phyloP scores from a whole-genome alignment of 1,284 basidiomycete genomes.

The Irpex sp. region DNA sequence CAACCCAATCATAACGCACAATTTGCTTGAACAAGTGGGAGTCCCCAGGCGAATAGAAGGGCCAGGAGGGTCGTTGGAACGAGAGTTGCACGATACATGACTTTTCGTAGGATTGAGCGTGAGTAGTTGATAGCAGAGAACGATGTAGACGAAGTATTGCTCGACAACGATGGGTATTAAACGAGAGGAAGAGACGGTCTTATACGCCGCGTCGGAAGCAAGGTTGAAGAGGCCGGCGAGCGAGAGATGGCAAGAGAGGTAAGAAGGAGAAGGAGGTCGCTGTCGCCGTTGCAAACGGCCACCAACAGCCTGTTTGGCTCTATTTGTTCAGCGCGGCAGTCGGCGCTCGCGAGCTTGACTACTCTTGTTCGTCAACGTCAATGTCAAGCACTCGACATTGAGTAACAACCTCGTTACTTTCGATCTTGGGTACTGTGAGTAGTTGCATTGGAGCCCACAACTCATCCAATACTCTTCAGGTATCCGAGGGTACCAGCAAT shows the following conservation, averaged over 20 bases:
- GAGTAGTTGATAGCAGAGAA: not conserved
- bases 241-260: not conserved
- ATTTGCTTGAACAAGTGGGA: constrained; percentile 31
- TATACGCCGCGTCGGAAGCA: not conserved
- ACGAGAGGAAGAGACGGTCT: not conserved
- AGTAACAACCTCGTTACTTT: too few species aligned
- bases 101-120: not conserved
- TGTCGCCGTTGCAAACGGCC: not conserved
- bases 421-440: too few species aligned
- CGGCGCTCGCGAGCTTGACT: not conserved
- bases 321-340: not conserved
- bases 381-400: not conserved
- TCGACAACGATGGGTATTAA: not conserved
- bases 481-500: too few species aligned
- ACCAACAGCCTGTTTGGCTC: not conserved
- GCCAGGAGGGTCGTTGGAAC: constrained; percentile 29
- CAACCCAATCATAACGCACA: constrained; percentile 22
- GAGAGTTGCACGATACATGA: constrained; percentile 14
- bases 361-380: not conserved
- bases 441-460: too few species aligned
- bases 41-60: constrained; percentile 32
- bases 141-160: not conserved
- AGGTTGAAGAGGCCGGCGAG: not conserved
- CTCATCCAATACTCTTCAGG: too few species aligned
- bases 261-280: not conserved